These are phyloP conservation scores for Picea sitchensis DNA, from an alignment of 75 land plant species.

Conservation along the genomic window DNA sequence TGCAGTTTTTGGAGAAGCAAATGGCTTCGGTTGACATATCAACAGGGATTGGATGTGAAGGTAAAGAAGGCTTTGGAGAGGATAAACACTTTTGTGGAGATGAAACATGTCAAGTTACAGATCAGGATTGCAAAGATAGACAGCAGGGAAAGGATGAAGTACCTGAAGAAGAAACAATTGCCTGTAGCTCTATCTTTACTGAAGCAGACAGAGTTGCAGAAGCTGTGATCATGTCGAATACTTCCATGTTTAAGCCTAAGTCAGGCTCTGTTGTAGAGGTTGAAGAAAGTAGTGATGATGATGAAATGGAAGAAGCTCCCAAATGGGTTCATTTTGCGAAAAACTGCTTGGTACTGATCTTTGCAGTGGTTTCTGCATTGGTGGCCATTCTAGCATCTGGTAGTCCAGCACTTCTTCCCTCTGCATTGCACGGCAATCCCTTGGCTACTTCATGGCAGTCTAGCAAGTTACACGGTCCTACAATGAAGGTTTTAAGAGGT, in stretches of 20 bases:
- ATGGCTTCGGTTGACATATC: background rate
- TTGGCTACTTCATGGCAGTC: background rate
- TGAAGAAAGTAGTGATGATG: too few relatives aligned
- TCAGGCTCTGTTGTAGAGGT: background rate
- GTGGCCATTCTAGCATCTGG: background rate
- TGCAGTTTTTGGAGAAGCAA: background rate
- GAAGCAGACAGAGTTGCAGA: background rate
- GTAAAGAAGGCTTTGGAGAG: background rate
- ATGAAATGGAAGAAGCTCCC: background rate
- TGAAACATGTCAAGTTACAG: background rate
- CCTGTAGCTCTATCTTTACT: background rate
- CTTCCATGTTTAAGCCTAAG: background rate
- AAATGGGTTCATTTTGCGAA: background rate
- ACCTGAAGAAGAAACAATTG: background rate
- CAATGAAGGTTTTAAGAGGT: background rate
- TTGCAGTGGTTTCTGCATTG: background rate
- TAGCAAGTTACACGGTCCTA: background rate
- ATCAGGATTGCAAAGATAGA: background rate
- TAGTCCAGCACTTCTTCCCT: slow-evolving; percentile 1
- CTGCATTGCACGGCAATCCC: background rate
- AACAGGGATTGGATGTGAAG: background rate
- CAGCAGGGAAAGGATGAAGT: background rate
- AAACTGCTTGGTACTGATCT: background rate
- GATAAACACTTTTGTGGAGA: background rate
- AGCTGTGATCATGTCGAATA: background rate